Evolutionary conservation across 2,329 filamentous ascomycete genomes (phyloP).

Genomic region (Trichoderma endophyticum): DNA sequence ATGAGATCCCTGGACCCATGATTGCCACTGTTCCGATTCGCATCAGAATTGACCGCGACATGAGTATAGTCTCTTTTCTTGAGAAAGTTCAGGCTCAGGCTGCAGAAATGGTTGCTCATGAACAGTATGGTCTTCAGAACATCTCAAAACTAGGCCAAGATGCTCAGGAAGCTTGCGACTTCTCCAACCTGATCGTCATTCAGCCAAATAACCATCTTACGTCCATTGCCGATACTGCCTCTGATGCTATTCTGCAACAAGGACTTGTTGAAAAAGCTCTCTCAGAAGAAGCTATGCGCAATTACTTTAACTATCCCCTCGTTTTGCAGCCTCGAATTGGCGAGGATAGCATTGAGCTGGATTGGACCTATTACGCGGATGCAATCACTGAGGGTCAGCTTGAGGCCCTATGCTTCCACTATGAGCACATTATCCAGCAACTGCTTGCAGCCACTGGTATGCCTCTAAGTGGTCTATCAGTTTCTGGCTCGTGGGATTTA

Average conservation of each 20-base stretch:
- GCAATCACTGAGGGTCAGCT: conserved; percentile 12
- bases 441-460: conserved; percentile 12
- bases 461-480: background rate
- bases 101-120: conserved; percentile 13
- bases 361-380: conserved; percentile 17
- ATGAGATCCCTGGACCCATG: conserved; percentile 9
- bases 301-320: conserved; percentile 23
- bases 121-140: conserved; percentile 17
- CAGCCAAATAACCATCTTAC: conserved; percentile 10
- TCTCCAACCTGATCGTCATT: conserved; percentile 15
- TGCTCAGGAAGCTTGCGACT: conserved; percentile 13
- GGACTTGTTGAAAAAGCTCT: conserved; percentile 7
- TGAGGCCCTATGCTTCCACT: conserved; percentile 19
- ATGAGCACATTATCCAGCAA: conserved; percentile 20
- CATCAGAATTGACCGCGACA: conserved; percentile 7
- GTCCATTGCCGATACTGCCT: background rate
- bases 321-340: conserved; percentile 18
- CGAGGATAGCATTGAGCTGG: conserved; percentile 16
- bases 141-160: conserved; percentile 5
- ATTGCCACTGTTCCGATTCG: conserved; percentile 19
- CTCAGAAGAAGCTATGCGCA: conserved; percentile 17
- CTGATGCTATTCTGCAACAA: conserved; percentile 14
- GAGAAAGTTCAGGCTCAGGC: conserved; percentile 6
- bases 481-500: conserved; percentile 11
- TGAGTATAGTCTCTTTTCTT: background rate